A percentile compares a stretch with the other conserved stretches of the same genome.
These are phyloP conservation scores for Clarkia xantiana DNA, from an alignment of 345 rosid genomes.

Conservation along the genomic window DNA sequence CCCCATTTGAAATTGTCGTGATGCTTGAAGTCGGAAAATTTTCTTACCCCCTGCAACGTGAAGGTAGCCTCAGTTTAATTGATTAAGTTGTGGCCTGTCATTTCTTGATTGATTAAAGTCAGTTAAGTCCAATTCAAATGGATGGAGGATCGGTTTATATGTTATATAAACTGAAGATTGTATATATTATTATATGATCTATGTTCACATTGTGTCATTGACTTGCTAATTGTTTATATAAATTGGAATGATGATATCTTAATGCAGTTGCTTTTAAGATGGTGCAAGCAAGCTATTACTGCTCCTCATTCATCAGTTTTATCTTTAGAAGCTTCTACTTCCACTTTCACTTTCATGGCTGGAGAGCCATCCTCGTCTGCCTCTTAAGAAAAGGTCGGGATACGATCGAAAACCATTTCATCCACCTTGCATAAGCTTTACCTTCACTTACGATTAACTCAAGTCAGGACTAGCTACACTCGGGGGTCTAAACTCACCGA, in stretches of 20 bases:
- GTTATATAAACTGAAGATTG: too few species aligned
- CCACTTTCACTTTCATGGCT: slow-evolving; percentile 3
- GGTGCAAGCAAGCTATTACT: slow-evolving; percentile 4
- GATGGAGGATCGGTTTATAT: too few species aligned
- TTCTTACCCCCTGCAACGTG: slow-evolving; percentile 63
- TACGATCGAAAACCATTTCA: slow-evolving; percentile 29
- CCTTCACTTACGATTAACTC: too few species aligned
- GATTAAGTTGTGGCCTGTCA: too few species aligned
- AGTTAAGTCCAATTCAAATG: too few species aligned
- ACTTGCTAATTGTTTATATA: too few species aligned
- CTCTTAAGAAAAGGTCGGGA: slow-evolving; percentile 17
- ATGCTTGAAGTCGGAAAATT: slow-evolving; percentile 83
- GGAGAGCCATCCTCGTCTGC: slow-evolving; percentile 1
- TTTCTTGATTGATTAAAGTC: background rate
- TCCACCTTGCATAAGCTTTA: slow-evolving; percentile 37
- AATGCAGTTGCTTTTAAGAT: slow-evolving; percentile 3
- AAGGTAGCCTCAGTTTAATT: slow-evolving; percentile 14
- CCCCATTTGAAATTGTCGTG: slow-evolving; percentile 78
- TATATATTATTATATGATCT: too few species aligned
- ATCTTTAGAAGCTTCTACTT: slow-evolving; percentile 6
- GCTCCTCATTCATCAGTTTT: background rate
- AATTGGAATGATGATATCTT: background rate
- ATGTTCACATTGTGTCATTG: too few species aligned
- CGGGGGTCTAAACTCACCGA: too few species aligned
- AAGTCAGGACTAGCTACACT: too few species aligned